Percentiles rank a stretch among this genome's conserved stretches.
Evolutionary conservation across 768 basidiomycete genomes (phyloP).

Genomic region (Lactifluus subvellereus): DNA sequence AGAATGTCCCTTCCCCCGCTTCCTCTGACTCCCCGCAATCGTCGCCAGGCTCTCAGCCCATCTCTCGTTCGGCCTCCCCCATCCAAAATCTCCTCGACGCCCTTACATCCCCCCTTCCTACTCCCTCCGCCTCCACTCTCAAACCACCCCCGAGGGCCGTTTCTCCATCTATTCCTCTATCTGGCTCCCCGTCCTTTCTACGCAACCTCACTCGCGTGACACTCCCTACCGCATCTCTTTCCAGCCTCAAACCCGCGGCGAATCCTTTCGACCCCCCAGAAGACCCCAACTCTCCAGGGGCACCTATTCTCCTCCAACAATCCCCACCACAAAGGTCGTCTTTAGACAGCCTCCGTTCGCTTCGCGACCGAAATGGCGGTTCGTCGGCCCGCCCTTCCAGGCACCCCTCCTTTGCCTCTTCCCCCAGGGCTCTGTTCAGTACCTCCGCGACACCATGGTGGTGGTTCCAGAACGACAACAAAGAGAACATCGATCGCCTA

Average conservation of each 20-base stretch:
- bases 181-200: constrained; percentile 47
- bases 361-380: constrained; percentile 31
- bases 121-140: constrained; percentile 26
- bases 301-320: constrained; percentile 33
- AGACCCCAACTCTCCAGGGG: constrained; percentile 30
- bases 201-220: constrained; percentile 53
- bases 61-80: constrained; percentile 24
- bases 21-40: constrained; percentile 44
- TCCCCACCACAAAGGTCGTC: constrained; percentile 45
- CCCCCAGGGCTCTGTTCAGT: not conserved
- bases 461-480: constrained; percentile 51
- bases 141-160: constrained; percentile 25
- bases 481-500: constrained; percentile 40
- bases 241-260: constrained; percentile 29
- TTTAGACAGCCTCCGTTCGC: constrained; percentile 51
- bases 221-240: constrained; percentile 57
- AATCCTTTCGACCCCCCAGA: constrained; percentile 25
- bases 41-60: not conserved
- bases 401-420: constrained; percentile 21
- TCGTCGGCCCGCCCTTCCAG: constrained; percentile 25
- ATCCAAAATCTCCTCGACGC: constrained; percentile 34
- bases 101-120: constrained; percentile 31
- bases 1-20: constrained; percentile 28
- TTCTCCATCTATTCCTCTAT: constrained; percentile 36
- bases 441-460: constrained; percentile 30